phyloP scores from a whole-genome alignment of 495 filamentous ascomycete genomes.

The Talaromyces nanjingensis region DNA sequence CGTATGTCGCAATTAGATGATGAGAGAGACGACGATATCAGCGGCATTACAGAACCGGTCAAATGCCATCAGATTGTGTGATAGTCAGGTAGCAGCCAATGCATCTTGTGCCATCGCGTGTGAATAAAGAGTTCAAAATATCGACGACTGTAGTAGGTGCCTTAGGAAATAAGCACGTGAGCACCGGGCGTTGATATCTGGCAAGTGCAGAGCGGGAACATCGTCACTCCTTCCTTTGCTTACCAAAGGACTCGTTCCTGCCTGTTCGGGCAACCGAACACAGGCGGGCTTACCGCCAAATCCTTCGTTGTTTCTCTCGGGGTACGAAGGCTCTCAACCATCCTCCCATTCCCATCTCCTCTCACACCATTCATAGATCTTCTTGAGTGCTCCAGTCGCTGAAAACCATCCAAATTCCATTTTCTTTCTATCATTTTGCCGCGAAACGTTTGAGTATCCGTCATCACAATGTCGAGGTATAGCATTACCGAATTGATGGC shows the following conservation, averaged over 20 bases:
- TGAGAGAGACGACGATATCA: conserved; percentile 5
- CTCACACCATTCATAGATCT: not conserved
- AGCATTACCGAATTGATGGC: conserved; percentile 31
- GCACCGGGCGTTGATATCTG: not conserved
- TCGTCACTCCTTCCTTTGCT: not conserved
- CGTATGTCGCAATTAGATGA: not conserved
- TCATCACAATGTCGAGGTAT: conserved; percentile 29
- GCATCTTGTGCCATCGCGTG: not conserved
- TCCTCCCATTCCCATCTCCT: not conserved
- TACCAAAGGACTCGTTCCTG: not conserved
- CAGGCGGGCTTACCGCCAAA: not conserved
- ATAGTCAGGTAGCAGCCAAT: not conserved
- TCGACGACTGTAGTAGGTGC: not conserved
- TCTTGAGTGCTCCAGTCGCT: not conserved
- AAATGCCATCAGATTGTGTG: conserved; percentile 30
- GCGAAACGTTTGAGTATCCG: not conserved
- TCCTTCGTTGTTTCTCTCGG: not conserved
- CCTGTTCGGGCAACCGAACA: not conserved
- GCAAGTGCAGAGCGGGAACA: not conserved
- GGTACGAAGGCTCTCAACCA: not conserved
- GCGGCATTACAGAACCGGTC: conserved; percentile 17
- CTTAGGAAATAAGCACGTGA: not conserved
- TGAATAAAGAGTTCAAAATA: not conserved
- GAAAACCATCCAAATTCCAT: not conserved
- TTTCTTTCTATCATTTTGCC: conserved; percentile 1